Base-by-base conservation (phyloP, 108 stramenopile genomes). In the Fistulifera pelliculosa region DNA sequence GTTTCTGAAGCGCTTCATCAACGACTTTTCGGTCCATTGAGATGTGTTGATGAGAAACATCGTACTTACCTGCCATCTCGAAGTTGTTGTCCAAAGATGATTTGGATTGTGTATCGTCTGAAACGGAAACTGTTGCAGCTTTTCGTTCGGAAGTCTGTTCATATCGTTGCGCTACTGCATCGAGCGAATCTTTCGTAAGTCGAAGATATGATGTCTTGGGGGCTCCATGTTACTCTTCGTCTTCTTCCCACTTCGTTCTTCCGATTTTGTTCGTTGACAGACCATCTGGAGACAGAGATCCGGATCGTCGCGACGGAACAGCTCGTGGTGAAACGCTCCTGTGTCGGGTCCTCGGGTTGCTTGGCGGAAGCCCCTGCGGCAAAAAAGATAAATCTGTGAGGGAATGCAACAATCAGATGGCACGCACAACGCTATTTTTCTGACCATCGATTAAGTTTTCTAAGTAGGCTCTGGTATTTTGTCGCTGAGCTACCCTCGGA, bases 401-500 rank as follows among this genome's bases (percentile, higher is more conserved):
- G 3, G 50, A 5, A 6, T 16, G 25, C 4, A 17, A 54, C 4
- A 35, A 22, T 6, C 3, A n/a, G 10, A 54, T 11, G 1, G 18
- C 38, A n/a, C 4, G 5, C 4, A 1, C 4, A 5, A 4, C n/a
- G 15, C 4, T 39, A 11, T 2, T 17, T 4, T 25, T 13, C 31
- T 19, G 38, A 74, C 87, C 87, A 89, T 38, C 87, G 66, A 58
- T 89, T 89, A 2, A 89, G 65, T 45, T 89, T 89, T 42, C 87
- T 54, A 0, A 83, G 84, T 48, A 89, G 84, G 49, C 75, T 77
- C 4, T 83, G 79, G 60, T 89, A 89, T 63, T 85, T 84, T 52
- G 77, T 78, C 26, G 67, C 52, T 11, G 64, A 41, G 13, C 75
- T 57, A 27, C 73, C 77, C n/a, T 70, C 74, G 14, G 73, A 61